These are phyloP conservation scores for Tetracladium marchalianum DNA, from an alignment of 495 filamentous ascomycete genomes.

Conservation along the genomic window DNA sequence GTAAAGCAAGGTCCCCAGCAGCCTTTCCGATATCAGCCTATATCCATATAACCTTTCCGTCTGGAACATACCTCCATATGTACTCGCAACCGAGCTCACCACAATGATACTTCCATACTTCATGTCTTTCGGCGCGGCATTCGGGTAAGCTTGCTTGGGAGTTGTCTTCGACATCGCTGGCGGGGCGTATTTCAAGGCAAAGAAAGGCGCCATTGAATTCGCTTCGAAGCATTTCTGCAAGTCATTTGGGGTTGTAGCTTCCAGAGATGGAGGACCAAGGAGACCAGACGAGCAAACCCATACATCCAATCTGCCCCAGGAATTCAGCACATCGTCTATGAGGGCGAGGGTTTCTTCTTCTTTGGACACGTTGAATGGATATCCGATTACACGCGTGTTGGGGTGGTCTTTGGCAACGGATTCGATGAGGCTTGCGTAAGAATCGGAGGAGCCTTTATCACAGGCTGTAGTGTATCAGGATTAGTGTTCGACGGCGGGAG, in stretches of 20 bases:
- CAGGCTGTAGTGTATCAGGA: conserved; percentile 8
- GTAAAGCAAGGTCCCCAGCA: conserved; percentile 51
- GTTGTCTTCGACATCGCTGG: conserved; percentile 50
- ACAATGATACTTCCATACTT: conserved; percentile 52
- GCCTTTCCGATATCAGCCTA: conserved; percentile 4
- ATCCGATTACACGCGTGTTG: conserved; percentile 48
- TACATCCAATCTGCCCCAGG: conserved; percentile 48
- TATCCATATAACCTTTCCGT: not conserved
- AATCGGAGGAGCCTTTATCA: conserved; percentile 8
- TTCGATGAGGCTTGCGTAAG: conserved; percentile 20
- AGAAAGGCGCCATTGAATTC: conserved; percentile 49
- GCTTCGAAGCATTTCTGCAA: conserved; percentile 45
- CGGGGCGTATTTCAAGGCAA: conserved; percentile 51
- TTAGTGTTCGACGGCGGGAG: not conserved
- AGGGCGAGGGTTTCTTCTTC: conserved; percentile 49
- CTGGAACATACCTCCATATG: conserved; percentile 32
- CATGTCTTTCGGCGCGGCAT: conserved; percentile 45
- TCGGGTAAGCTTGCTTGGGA: conserved; percentile 42
- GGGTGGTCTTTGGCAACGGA: conserved; percentile 28
- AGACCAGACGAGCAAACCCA: conserved; percentile 48
- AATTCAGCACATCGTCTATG: conserved; percentile 51
- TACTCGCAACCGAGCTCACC: conserved; percentile 42
- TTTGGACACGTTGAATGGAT: conserved; percentile 42
- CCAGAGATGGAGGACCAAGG: conserved; percentile 45
- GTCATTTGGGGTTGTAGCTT: conserved; percentile 40